A percentile compares a stretch with the other conserved stretches of the same genome.
Conservation (phyloP, 108 stramenopile genomes). For the Cyclotella choctawhatcheeana region DNA sequence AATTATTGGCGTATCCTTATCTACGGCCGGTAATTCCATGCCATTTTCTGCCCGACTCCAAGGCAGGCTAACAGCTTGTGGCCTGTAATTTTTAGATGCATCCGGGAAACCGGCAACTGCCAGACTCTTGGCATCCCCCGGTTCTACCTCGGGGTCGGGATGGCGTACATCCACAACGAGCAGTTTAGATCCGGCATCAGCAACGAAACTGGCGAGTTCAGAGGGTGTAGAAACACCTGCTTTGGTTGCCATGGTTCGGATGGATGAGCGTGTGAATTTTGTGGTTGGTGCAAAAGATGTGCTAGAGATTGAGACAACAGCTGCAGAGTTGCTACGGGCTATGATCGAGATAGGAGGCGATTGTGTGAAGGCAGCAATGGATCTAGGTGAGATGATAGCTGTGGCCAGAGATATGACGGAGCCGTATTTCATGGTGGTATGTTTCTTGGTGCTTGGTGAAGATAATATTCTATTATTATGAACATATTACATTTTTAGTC, state of each 20-base stretch:
- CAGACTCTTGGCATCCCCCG: constrained; percentile 76
- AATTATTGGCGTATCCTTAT: constrained; percentile 83
- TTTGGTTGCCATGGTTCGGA: constrained; percentile 40
- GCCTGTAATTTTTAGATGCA: constrained; percentile 43
- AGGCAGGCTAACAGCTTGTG: constrained; percentile 65
- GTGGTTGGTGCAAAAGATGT: no score
- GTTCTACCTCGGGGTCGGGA: constrained; percentile 72
- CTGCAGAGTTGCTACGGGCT: not conserved
- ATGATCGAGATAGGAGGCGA: no score
- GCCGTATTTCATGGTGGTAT: no score
- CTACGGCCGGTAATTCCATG: constrained; percentile 70
- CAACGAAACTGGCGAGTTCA: constrained; percentile 72
- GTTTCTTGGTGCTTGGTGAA: constrained; percentile 1
- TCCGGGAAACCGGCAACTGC: constrained; percentile 65
- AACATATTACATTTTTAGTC: not conserved
- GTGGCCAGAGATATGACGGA: not conserved
- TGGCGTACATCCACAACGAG: constrained; percentile 85
- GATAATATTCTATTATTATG: not conserved
- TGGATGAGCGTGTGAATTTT: not conserved
- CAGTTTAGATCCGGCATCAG: constrained; percentile 65
- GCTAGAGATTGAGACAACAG: no score
- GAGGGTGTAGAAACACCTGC: constrained; percentile 74
- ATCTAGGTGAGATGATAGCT: not conserved
- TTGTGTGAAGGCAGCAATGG: not conserved
- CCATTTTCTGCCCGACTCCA: constrained; percentile 65